These are phyloP conservation scores for Plantago coronopus DNA, from an alignment of 305 asterid genomes.

Conservation along the genomic window DNA sequence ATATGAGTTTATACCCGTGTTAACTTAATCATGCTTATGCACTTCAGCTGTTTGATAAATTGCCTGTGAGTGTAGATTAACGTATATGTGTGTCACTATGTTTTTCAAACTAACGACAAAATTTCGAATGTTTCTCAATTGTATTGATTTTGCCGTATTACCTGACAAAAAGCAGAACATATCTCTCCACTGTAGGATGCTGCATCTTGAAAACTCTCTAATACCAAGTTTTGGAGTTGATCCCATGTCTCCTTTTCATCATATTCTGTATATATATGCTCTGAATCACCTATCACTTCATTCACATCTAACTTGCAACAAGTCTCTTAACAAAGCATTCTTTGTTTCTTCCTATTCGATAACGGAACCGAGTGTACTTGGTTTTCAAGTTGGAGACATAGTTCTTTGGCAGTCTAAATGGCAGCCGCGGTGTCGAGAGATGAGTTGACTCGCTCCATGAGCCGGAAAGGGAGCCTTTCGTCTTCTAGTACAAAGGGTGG, in stretches of 20 bases:
- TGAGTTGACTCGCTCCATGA: constrained; percentile 41
- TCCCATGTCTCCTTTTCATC: constrained; percentile 20
- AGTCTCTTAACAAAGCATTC: background rate
- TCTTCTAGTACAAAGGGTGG: constrained; percentile 43
- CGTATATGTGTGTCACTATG: too few species aligned
- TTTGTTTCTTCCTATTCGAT: background rate
- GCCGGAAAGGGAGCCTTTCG: constrained; percentile 38
- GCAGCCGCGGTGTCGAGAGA: constrained; percentile 33
- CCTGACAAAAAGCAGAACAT: constrained; percentile 28
- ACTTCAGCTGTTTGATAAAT: too few species aligned
- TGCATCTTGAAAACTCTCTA: constrained; percentile 4
- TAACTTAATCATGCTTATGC: too few species aligned
- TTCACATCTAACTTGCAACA: background rate
- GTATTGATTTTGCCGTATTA: constrained; percentile 16
- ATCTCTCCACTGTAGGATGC: background rate
- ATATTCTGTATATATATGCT: constrained; percentile 21
- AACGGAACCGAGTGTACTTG: background rate
- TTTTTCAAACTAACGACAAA: constrained; percentile 20
- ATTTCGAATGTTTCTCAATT: constrained; percentile 23
- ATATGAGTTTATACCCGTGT: too few species aligned
- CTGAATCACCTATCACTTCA: constrained; percentile 4
- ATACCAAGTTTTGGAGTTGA: constrained; percentile 24
- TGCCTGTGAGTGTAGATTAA: too few species aligned
- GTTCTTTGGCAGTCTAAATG: constrained; percentile 25
- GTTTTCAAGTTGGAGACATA: constrained; percentile 1